Evolutionary conservation across 768 basidiomycete genomes (phyloP), one percentile per base, ranked within the genome.

Genomic region (Rhodosporidiobolus odoratus): DNA sequence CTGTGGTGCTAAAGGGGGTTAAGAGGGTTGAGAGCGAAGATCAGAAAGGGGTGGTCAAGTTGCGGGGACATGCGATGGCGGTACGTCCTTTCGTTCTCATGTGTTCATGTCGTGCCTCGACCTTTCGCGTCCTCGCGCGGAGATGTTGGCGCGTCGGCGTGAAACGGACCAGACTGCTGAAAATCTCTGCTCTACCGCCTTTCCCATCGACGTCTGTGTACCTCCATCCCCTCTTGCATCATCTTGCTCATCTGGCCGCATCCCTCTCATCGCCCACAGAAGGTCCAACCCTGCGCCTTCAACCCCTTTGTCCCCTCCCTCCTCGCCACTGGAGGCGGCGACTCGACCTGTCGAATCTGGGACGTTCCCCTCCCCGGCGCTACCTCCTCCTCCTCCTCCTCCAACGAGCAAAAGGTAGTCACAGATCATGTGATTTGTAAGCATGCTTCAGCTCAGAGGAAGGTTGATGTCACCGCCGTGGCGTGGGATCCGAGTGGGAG

Each of bases 281-380:
- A 72, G 64, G 68, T 74, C 2, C 75, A 76, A 56, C 72, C 74
- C 9, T 75, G 75, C 66, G 58, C 69, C 37, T 77, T 76, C 75
- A 77, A 77, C 50, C 56, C 76, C 2, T 72, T 69, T 52, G 75
- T 76, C 2, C 68, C 75, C 1, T 65, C 64, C 30, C 59, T 77
- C 15, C 66, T 77, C 21, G 77, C 76, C 21, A 76, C 77, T 5
- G 77, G 75, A 9, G 66, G 61, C 6, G 63, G 47, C 27, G 77
- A 77, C 54, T 66, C 68, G 27, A 76, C 75, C 16, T 75, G 74
- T 35, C 67, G 77, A 0, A 76, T 76, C n/a, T 77, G 77, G 77
- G 75, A 77, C 63, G 75, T 76, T 5, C 75, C 77, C 25, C 17
- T 45, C 4, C 45, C 48, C 12, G 5, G 21, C 35, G 17, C 62